Evolutionary conservation across 1,284 basidiomycete species (phyloP).

Genomic region (Fereydounia khargensis): DNA sequence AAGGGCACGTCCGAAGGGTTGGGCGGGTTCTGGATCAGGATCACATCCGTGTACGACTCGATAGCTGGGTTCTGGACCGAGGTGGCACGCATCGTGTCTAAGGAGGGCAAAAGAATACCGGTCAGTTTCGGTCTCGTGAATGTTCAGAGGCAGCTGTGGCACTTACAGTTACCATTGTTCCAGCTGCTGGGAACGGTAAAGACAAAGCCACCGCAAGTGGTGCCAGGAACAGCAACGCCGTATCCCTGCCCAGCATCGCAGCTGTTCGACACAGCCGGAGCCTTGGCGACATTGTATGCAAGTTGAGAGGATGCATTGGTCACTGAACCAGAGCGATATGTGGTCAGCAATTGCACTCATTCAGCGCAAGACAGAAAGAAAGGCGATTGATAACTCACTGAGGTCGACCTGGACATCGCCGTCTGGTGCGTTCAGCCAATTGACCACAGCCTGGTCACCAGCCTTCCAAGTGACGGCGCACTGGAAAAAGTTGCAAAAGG

Average conservation of each 20-base stretch:
- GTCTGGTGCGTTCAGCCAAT: slow-evolving; percentile 40
- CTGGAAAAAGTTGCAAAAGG: slow-evolving; percentile 38
- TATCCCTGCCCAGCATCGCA: slow-evolving; percentile 33
- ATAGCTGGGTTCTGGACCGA: slow-evolving; percentile 19
- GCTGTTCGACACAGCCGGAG: slow-evolving; percentile 27
- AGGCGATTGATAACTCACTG: slow-evolving; percentile 1
- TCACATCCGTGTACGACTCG: slow-evolving; percentile 43
- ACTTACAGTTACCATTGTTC: slow-evolving; percentile 35
- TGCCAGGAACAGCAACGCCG: slow-evolving; percentile 22
- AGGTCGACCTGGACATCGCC: slow-evolving; percentile 37
- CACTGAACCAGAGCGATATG: slow-evolving; percentile 4
- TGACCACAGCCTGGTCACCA: slow-evolving; percentile 26
- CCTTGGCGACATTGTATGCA: slow-evolving; percentile 34
- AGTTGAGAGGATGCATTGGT: slow-evolving; percentile 26
- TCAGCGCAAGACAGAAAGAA: too few relatives aligned
- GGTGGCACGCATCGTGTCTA: slow-evolving; percentile 24
- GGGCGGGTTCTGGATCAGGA: slow-evolving; percentile 30
- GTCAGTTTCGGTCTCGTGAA: neutral
- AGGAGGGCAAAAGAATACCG: neutral
- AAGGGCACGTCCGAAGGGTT: slow-evolving; percentile 10
- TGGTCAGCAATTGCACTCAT: neutral
- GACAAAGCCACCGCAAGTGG: slow-evolving; percentile 33
- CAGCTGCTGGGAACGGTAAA: slow-evolving; percentile 40
- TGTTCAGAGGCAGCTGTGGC: neutral
- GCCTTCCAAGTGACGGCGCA: slow-evolving; percentile 34